Conservation (phyloP, 2,329 filamentous ascomycete genomes). For the Sodiomyces alkalinus region DNA sequence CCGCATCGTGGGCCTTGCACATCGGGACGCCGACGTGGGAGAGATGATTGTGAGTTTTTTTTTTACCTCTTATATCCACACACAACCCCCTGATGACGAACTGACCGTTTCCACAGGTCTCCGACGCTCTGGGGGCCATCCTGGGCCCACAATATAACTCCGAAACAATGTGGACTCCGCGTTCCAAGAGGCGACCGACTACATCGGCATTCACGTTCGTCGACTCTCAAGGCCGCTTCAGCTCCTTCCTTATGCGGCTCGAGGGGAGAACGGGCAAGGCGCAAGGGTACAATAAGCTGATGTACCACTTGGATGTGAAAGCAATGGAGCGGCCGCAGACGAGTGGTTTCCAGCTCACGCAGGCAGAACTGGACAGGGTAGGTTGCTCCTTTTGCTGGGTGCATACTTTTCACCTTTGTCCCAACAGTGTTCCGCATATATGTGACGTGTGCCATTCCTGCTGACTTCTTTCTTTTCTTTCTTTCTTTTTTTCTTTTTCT, state of each 20-base stretch:
- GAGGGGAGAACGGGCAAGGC: conserved; percentile 3
- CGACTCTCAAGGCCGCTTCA: conserved; percentile 4
- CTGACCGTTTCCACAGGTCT: conserved; percentile 1
- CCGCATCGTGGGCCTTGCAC: conserved; percentile 1
- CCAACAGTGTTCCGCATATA: background rate
- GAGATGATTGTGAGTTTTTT: conserved; percentile 3
- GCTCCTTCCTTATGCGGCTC: conserved; percentile 5
- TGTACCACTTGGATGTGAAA: conserved; percentile 6
- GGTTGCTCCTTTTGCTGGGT: too few relatives aligned
- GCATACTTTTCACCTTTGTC: background rate
- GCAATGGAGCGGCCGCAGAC: background rate
- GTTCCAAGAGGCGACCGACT: background rate
- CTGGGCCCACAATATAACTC: conserved; percentile 3
- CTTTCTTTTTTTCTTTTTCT: background rate
- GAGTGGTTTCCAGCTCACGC: conserved; percentile 1
- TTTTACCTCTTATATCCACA: background rate
- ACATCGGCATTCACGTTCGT: conserved; percentile 2
- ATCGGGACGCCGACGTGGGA: conserved; percentile 2
- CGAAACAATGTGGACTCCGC: conserved; percentile 1
- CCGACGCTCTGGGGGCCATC: conserved; percentile 2
- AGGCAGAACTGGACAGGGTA: conserved; percentile 4
- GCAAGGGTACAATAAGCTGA: conserved; percentile 3
- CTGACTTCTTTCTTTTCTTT: background rate
- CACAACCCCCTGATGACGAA: background rate
- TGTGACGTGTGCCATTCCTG: background rate